Conservation (phyloP, 768 basidiomycete genomes). For the Suillus placidus region DNA sequence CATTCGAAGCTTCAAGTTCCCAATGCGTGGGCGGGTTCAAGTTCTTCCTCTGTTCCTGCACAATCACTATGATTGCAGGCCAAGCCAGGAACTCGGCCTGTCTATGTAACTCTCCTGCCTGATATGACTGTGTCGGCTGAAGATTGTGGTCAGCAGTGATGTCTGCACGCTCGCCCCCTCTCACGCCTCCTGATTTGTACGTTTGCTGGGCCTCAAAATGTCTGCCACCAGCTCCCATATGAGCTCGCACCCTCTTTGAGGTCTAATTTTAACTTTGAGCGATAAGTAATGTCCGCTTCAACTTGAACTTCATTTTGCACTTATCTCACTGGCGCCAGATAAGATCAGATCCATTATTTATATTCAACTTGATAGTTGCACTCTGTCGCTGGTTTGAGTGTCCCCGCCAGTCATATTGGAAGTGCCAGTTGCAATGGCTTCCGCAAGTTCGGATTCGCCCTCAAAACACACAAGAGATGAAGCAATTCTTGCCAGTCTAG, state of each 20-base stretch:
- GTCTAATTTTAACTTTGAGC: not conserved
- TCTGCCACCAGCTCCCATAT: not conserved
- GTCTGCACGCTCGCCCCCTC: not conserved
- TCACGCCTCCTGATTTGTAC: not conserved
- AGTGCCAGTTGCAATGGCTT: not conserved
- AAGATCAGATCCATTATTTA: not conserved
- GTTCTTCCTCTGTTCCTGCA: not conserved
- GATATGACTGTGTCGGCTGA: not conserved
- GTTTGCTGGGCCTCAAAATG: not conserved
- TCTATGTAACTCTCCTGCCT: not conserved
- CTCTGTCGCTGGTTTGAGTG: not conserved
- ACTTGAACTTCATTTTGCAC: not conserved
- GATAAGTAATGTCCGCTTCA: not conserved
- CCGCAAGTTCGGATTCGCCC: no score
- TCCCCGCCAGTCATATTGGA: not conserved
- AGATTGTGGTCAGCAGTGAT: not conserved
- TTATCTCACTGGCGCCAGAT: not conserved
- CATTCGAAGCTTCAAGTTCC: not conserved
- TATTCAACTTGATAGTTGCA: constrained; percentile 14
- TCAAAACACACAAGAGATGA: constrained; percentile 33
- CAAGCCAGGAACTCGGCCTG: not conserved
- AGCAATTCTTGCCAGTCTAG: constrained; percentile 44
- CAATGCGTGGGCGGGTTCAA: not conserved
- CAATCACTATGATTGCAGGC: not conserved
- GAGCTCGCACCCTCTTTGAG: not conserved